Evolutionary conservation across 257 asterid genomes (phyloP).

Genomic region (Salvia miltiorrhiza): DNA sequence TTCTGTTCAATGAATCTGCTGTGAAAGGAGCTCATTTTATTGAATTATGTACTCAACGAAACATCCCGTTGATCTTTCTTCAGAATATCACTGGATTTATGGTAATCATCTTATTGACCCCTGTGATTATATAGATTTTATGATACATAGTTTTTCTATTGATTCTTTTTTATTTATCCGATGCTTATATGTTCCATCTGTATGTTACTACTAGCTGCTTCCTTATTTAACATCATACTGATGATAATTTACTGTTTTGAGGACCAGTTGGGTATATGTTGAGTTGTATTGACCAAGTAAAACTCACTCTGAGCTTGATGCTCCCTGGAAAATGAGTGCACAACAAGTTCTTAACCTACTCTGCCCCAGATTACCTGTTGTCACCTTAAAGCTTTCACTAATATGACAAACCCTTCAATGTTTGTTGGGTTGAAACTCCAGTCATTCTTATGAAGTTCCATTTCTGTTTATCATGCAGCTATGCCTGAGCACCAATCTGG

Average conservation of each 20-base stretch:
- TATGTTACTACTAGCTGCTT: neutral
- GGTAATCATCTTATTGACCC: constrained; percentile 39
- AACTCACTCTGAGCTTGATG: constrained; percentile 1
- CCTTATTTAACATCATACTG: neutral
- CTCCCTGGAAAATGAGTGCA: neutral
- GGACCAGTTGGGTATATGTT: neutral
- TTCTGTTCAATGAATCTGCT: constrained; percentile 94
- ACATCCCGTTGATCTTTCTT: constrained; percentile 87
- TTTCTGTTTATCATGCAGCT: neutral
- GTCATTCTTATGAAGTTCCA: neutral
- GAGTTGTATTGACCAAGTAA: neutral
- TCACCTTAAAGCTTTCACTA: neutral
- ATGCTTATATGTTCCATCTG: neutral
- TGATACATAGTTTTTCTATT: too few relatives aligned
- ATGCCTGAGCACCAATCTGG: constrained; percentile 1
- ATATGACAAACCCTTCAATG: neutral
- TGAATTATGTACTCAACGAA: constrained; percentile 87
- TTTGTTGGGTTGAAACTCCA: neutral
- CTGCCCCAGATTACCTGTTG: neutral
- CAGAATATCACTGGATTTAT: constrained; percentile 97
- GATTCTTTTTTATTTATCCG: neutral
- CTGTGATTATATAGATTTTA: constrained; percentile 3
- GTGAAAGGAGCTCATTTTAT: constrained; percentile 95
- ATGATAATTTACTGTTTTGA: neutral
- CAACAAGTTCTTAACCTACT: neutral